Percentiles rank a stretch among this genome's conserved stretches.
Conservation (phyloP, 352 stramenopile species). For the Globisporangium polare region DNA sequence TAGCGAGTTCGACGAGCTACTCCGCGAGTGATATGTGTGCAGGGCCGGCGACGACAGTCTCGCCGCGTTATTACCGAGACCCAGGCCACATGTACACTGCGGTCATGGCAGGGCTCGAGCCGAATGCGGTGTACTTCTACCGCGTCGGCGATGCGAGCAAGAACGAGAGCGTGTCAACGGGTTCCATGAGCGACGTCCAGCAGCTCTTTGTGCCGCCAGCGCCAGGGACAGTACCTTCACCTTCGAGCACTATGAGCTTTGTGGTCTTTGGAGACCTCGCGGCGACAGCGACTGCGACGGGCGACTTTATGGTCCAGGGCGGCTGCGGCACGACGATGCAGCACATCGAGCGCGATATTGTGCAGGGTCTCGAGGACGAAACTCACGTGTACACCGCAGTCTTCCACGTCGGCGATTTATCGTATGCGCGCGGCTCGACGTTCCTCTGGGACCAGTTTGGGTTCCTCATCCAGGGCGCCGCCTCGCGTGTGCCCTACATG, state of each 20-base stretch:
- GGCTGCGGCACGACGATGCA: constrained; percentile 14
- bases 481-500: constrained; percentile 76
- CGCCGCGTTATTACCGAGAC: constrained; percentile 13
- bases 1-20: constrained; percentile 13
- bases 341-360: constrained; percentile 16
- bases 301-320: constrained; percentile 14
- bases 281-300: constrained; percentile 7
- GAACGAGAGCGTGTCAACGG: not conserved
- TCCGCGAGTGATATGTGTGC: constrained; percentile 16
- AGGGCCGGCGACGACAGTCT: constrained; percentile 6
- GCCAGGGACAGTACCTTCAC: not conserved
- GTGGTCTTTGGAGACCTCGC: constrained; percentile 58
- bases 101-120: constrained; percentile 15
- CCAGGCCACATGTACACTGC: constrained; percentile 12
- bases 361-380: not conserved
- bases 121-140: constrained; percentile 14
- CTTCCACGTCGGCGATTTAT: constrained; percentile 83
- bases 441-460: constrained; percentile 86
- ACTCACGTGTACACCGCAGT: constrained; percentile 58
- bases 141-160: constrained; percentile 13
- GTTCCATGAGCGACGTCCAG: constrained; percentile 11
- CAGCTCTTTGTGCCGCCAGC: constrained; percentile 16
- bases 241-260: constrained; percentile 27
- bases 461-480: constrained; percentile 72
- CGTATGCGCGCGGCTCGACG: constrained; percentile 64